Base-by-base conservation (phyloP, 768 basidiomycete genomes). In the Pholiota microspora region DNA sequence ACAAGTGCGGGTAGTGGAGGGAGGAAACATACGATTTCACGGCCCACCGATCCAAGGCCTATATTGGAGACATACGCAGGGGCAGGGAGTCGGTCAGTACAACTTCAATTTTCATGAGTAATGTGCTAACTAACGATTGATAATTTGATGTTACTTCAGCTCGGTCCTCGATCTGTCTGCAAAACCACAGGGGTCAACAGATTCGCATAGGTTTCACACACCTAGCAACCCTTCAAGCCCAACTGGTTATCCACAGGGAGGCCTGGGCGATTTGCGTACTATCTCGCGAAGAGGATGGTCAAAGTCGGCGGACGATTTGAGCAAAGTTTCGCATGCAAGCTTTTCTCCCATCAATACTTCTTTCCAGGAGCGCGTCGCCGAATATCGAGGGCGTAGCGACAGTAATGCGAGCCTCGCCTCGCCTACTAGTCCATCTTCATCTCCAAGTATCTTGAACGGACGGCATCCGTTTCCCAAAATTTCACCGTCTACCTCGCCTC, bases 1-100 rank as follows among this genome's bases (percentile, higher is more conserved):
- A 59, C 78, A 0, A 84, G 80, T 57, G 59, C 67, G 23, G 66
- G 69, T 50, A 71, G 71, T 25, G 68, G 66, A 9, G 62, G 65
- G 2, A 56, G 68, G 40, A 89, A 87, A 58, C 87, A 83, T 50
- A 92, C 90, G 76, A 93, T 92, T 32, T 92, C 91, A 28, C 84
- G 86, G 44, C 90, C 90, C 1, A 90, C 89, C 4, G 91, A 92
- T 62, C 90, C 89, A 7, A 73, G 90, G 18, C 91, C 89, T 2
- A 86, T 92, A 51, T 69, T 88, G 59, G 83, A 88, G 59, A 73
- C 71, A 1, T 81, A 82, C 60, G 71, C 73, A 25, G 75, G 68
- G 34, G 66, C 72, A 49, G 73, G 76, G 54, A 77, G 79, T 59
- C 78, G 77, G 88, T 86, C 70, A 71, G 85, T 62, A 50, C 13